A percentile compares a stretch with the other conserved stretches of the same genome.
Evolutionary conservation across 2,329 filamentous ascomycete species (phyloP).

Genomic region (Calonectria pseudoturangicola): DNA sequence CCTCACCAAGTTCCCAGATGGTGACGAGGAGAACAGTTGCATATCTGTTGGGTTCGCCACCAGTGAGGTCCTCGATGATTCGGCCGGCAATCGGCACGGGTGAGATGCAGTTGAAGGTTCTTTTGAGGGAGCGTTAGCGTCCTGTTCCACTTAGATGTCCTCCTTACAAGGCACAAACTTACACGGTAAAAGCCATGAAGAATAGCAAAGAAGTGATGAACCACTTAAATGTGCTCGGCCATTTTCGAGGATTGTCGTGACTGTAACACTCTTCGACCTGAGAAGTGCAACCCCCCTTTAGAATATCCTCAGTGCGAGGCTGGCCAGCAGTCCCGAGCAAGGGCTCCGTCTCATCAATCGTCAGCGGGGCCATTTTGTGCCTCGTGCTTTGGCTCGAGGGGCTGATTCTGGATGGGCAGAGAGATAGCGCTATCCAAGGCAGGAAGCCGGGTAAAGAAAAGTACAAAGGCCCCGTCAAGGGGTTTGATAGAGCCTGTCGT

Average conservation of each 20-base stretch:
- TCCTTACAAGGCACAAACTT: background rate
- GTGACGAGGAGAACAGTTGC: conserved; percentile 75
- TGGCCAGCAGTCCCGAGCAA: conserved; percentile 5
- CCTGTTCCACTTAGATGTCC: no score
- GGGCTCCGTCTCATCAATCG: conserved; percentile 9
- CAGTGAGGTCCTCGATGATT: conserved; percentile 9
- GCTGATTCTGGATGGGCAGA: background rate
- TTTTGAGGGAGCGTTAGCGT: background rate
- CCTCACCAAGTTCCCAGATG: conserved; percentile 81
- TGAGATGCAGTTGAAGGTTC: conserved; percentile 17
- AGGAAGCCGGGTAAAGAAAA: background rate
- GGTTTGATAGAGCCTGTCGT: background rate
- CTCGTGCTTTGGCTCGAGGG: background rate
- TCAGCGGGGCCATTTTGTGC: background rate
- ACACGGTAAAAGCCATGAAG: conserved; percentile 24
- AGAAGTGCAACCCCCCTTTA: background rate
- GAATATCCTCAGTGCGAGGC: background rate
- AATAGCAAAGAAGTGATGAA: conserved; percentile 6
- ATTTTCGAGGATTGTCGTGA: conserved; percentile 11
- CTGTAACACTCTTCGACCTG: background rate
- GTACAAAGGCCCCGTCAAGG: background rate
- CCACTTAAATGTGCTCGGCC: conserved; percentile 21
- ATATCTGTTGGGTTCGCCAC: conserved; percentile 5
- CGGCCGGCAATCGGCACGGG: background rate
- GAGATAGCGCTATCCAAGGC: no score